Percentiles rank a stretch among this genome's conserved stretches.
Conservation (phyloP, 768 basidiomycete genomes). For the Pulveroboletus sp. region DNA sequence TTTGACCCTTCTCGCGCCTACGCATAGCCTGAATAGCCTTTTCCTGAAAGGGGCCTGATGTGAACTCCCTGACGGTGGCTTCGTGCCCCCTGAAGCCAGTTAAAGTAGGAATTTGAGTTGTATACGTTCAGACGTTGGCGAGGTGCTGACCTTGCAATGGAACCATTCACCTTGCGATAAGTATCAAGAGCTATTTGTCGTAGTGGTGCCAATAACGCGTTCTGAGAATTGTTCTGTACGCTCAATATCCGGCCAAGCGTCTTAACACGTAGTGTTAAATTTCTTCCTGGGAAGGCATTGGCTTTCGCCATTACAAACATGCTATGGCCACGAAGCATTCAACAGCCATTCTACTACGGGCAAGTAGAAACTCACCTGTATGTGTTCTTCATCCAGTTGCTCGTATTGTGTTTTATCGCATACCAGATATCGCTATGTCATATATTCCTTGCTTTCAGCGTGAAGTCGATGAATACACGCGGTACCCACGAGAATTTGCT, state of each 20-base stretch:
- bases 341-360: background rate
- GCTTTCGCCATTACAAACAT: constrained; percentile 36
- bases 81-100: constrained; percentile 24
- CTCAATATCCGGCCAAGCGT: constrained; percentile 26
- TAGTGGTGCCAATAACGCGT: constrained; percentile 36
- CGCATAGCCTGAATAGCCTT: constrained; percentile 28
- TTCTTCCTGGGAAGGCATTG: constrained; percentile 34
- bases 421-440: constrained; percentile 29
- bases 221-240: constrained; percentile 22
- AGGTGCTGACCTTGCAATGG: constrained; percentile 36
- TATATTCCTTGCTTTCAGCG: background rate
- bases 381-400: constrained; percentile 35
- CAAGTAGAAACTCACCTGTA: constrained; percentile 23
- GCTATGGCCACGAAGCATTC: constrained; percentile 16
- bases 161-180: constrained; percentile 36
- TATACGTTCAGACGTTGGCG: background rate
- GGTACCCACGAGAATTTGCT: constrained; percentile 24
- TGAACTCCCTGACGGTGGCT: constrained; percentile 32
- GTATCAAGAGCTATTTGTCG: constrained; percentile 34
- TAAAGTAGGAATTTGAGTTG: background rate
- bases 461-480: background rate
- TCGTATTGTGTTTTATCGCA: constrained; percentile 30
- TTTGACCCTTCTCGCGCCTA: constrained; percentile 28
- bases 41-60: constrained; percentile 29
- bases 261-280: constrained; percentile 18